Base-by-base conservation (phyloP, 345 rosid genomes). In the Lagerstroemia speciosa region DNA sequence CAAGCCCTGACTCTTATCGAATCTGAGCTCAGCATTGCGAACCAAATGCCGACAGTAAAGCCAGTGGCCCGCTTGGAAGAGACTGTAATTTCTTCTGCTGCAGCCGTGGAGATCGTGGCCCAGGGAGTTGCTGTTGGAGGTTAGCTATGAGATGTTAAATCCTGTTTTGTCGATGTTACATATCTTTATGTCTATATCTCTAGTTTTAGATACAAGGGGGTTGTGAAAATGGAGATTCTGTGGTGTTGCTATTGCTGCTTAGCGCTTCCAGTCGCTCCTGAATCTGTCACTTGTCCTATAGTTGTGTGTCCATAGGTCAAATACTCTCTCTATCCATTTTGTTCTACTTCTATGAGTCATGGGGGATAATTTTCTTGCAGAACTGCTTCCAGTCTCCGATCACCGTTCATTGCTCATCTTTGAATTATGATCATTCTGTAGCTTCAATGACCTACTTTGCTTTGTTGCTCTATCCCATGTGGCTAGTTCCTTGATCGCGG, bases 41-140 rank as follows among this genome's bases (percentile, higher is more conserved):
- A 27, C 63, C 63, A 58, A 27, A 58, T 10, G 11, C 15, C 32
- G 34, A 14, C 63, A 1, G 6, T 26, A 30, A 58, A 14, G 20
- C 63, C 34, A 30, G 29, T 27, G 9, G 73, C 76, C 67, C 71
- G 69, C 10, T 10, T 26, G 37, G 77, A 69, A 14, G 85, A 78
- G 58, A 78, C 69, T 52, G 67, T 43, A 2, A 52, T 73, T 29
- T 46, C 75, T 67, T 65, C 67, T 64, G 53, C 77, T 53, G 38
- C 81, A 43, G 86, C 78, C 64, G 67, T 80, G 6, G 93, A 89
- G 75, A 80, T 83, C 32, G 82, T 83, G 79, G 74, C 84, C 20
- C 81, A 58, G 55, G 83, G 80, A 71, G 90, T 92, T 36, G 66
- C 78, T 0, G 98, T 88, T 38, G 93, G 90, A 76, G 89, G 86